Conservation (phyloP, 164 flowering plant genomes). For the Warburgia ugandensis region DNA sequence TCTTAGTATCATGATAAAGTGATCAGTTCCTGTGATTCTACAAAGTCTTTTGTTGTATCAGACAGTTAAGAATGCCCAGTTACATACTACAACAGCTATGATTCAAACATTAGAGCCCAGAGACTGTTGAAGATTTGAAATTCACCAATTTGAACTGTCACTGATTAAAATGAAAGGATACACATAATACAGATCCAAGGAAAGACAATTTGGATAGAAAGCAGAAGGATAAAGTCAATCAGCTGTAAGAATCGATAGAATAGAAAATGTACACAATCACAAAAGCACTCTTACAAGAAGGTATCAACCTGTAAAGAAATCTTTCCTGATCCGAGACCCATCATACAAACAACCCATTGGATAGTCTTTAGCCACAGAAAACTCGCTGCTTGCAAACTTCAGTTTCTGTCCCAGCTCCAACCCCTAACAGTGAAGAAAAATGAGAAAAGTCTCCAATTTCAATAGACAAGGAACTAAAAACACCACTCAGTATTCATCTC, state of each 20-base stretch:
- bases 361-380: neutral
- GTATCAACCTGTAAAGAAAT: neutral
- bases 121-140: no score
- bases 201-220: no score
- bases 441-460: neutral
- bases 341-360: neutral
- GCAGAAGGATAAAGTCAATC: no score
- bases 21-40: no score
- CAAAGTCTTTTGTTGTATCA: no score
- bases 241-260: constrained; percentile 1
- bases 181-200: no score
- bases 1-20: no score
- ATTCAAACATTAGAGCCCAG: no score
- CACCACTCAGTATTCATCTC: neutral
- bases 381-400: neutral
- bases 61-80: no score
- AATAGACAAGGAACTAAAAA: neutral
- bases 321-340: neutral
- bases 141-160: no score
- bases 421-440: neutral
- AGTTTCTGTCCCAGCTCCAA: neutral
- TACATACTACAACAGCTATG: no score
- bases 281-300: neutral
- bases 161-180: no score
- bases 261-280: constrained; percentile 2